These are phyloP conservation scores for Xanthoconium separans DNA, from an alignment of 1,284 basidiomycete genomes.

Conservation along the genomic window DNA sequence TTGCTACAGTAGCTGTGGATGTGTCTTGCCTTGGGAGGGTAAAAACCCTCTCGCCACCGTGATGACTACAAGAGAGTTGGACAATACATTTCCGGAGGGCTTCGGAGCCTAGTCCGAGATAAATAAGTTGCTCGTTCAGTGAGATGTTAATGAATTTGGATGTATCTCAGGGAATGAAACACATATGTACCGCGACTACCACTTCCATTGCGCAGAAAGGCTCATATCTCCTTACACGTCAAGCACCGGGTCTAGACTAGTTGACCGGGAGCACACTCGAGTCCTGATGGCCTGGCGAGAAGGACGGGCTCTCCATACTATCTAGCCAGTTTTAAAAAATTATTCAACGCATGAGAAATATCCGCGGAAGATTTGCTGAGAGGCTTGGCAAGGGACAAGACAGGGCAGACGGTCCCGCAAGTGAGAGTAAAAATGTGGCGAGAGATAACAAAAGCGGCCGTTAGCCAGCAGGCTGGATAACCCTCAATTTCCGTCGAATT, in stretches of 20 bases:
- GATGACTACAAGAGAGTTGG: not conserved
- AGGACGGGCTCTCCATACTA: not conserved
- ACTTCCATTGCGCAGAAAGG: conserved; percentile 21
- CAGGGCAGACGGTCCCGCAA: not conserved
- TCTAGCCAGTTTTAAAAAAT: not conserved
- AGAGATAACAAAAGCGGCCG: conserved; percentile 4
- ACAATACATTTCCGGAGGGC: not conserved
- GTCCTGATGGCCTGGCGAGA: too few species aligned
- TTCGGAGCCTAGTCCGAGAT: not conserved
- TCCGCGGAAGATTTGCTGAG: conserved; percentile 1
- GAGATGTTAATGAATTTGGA: not conserved
- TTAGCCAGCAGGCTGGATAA: conserved; percentile 7
- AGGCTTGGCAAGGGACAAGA: not conserved
- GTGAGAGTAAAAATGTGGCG: conserved; percentile 8
- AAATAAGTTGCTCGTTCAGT: not conserved
- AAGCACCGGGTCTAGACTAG: conserved; percentile 11
- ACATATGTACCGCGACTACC: not conserved
- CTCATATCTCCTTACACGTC: conserved; percentile 10
- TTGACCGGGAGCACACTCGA: not conserved
- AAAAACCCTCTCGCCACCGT: not conserved
- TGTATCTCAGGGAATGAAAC: not conserved
- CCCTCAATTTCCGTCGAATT: conserved; percentile 27
- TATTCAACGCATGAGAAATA: not conserved
- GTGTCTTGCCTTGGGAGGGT: not conserved
- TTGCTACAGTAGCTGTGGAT: not conserved